Percentiles rank a stretch among this genome's conserved stretches.
Conservation (phyloP, 148 eudicot species). For the Pouteria glomerata region DNA sequence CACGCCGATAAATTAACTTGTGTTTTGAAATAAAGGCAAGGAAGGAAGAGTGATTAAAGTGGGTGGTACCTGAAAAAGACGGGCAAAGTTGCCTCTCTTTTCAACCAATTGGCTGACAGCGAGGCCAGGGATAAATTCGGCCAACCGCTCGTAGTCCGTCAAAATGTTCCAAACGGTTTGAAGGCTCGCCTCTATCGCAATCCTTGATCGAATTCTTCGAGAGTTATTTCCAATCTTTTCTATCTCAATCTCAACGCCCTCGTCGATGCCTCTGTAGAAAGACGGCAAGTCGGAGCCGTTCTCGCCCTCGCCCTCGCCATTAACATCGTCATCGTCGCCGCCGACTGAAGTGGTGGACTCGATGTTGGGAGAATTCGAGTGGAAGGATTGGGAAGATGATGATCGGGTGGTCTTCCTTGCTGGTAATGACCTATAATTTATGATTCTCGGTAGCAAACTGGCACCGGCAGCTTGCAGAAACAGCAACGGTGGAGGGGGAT, state of each 20-base stretch:
- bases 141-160: conserved; percentile 60
- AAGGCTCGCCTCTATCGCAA: conserved; percentile 38
- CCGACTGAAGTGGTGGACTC: background rate
- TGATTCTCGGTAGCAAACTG: background rate
- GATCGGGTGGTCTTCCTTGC: background rate
- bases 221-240: conserved; percentile 37
- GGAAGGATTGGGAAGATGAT: background rate
- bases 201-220: conserved; percentile 44
- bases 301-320: background rate
- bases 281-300: background rate
- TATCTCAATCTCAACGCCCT: conserved; percentile 33
- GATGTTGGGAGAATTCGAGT: background rate
- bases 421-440: background rate
- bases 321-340: background rate
- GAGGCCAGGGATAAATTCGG: conserved; percentile 66
- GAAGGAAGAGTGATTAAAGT: background rate
- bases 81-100: conserved; percentile 43
- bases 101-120: conserved; percentile 54
- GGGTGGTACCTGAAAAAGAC: conserved; percentile 54
- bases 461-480: background rate
- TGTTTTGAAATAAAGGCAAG: too few relatives aligned
- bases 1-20: background rate
- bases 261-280: background rate
- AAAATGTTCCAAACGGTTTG: conserved; percentile 49
- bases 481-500: background rate